Percentiles rank a stretch among this genome's conserved stretches.
Evolutionary conservation across 108 stramenopile genomes (phyloP).

Genomic region (Pseudonitzschia delicatissima): DNA sequence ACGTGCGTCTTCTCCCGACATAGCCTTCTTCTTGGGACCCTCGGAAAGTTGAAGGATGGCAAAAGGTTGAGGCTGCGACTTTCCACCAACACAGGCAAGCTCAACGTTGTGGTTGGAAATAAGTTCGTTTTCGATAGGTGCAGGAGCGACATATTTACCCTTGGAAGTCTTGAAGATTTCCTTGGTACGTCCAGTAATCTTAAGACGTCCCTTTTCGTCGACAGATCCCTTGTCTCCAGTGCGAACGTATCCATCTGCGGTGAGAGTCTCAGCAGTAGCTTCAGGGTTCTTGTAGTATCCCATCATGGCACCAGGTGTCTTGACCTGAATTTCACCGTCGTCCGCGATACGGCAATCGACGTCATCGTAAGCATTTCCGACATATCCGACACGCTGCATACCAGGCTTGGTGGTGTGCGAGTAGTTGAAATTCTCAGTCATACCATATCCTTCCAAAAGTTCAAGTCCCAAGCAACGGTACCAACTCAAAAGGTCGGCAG

Average conservation of each 20-base stretch:
- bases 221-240: slow-evolving; percentile 86
- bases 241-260: slow-evolving; percentile 80
- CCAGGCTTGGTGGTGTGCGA: slow-evolving; percentile 55
- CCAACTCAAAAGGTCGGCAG: slow-evolving; percentile 56
- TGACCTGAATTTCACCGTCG: slow-evolving; percentile 80
- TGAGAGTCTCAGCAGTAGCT: slow-evolving; percentile 78
- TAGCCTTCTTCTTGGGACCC: slow-evolving; percentile 45
- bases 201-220: slow-evolving; percentile 76
- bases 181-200: slow-evolving; percentile 85
- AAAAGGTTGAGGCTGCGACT: slow-evolving; percentile 59
- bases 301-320: slow-evolving; percentile 74
- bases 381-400: slow-evolving; percentile 57
- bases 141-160: slow-evolving; percentile 80
- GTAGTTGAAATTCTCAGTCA: slow-evolving; percentile 87
- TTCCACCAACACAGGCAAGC: slow-evolving; percentile 72
- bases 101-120: slow-evolving; percentile 53
- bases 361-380: slow-evolving; percentile 59
- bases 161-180: slow-evolving; percentile 84
- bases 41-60: slow-evolving; percentile 63
- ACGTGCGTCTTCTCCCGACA: slow-evolving; percentile 30
- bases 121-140: slow-evolving; percentile 71
- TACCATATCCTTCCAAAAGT: slow-evolving; percentile 77
- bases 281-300: slow-evolving; percentile 84
- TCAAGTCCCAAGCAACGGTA: slow-evolving; percentile 67
- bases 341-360: slow-evolving; percentile 68